Conservation (phyloP, 1,284 basidiomycete genomes). For the Inonotus obliquus region DNA sequence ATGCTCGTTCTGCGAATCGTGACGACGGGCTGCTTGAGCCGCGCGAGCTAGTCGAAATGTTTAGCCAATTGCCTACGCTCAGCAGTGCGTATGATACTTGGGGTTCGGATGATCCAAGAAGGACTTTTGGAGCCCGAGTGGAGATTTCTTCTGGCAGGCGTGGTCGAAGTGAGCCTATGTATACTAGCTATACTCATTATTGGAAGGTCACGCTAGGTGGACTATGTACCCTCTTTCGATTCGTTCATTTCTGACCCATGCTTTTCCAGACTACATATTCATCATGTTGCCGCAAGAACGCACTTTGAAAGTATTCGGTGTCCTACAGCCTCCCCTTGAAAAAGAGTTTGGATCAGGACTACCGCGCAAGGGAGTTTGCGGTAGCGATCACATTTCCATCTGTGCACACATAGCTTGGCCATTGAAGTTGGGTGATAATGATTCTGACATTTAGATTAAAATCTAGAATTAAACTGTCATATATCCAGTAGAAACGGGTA, state of each 20-base stretch:
- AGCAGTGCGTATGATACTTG: slow-evolving; percentile 52
- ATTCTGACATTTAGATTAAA: background rate
- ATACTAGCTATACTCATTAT: slow-evolving; percentile 75
- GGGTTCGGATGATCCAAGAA: slow-evolving; percentile 24
- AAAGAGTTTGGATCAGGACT: slow-evolving; percentile 68
- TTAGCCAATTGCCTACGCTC: slow-evolving; percentile 35
- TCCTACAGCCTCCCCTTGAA: slow-evolving; percentile 64
- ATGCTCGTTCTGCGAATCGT: slow-evolving; percentile 58
- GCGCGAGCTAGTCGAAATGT: slow-evolving; percentile 56
- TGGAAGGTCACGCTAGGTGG: slow-evolving; percentile 80
- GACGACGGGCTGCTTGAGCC: slow-evolving; percentile 72
- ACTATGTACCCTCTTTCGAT: slow-evolving; percentile 6
- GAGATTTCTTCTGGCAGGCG: slow-evolving; percentile 35
- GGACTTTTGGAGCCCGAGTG: slow-evolving; percentile 48
- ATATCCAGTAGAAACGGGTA: background rate
- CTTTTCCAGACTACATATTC: slow-evolving; percentile 78
- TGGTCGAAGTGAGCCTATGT: slow-evolving; percentile 69
- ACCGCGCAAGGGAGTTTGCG: slow-evolving; percentile 75
- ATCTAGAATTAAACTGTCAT: background rate
- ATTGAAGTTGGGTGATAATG: background rate
- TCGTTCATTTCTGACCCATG: slow-evolving; percentile 9
- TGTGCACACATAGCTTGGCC: slow-evolving; percentile 47
- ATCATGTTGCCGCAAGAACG: slow-evolving; percentile 43
- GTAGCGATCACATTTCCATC: slow-evolving; percentile 85
- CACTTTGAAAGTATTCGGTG: slow-evolving; percentile 45